Evolutionary conservation across 2,329 filamentous ascomycete species (phyloP), one percentile per base, ranked within the genome.

Genomic region (Gaeumannomyces tritici): DNA sequence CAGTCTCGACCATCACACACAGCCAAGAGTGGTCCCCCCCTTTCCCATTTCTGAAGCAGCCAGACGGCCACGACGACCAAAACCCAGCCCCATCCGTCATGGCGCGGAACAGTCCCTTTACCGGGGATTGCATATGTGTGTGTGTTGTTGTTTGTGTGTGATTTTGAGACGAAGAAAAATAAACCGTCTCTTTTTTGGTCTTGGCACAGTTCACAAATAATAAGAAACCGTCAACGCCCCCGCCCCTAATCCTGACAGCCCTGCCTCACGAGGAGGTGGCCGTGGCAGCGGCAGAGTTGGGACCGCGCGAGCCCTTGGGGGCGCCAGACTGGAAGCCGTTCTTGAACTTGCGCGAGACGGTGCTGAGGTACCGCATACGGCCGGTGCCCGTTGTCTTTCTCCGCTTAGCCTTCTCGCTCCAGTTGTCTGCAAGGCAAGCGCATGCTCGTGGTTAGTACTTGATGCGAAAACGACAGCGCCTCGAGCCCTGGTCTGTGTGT

Each of bases 321-420:
- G 84, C 80, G 76, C 95, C 95, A 71, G 82, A 86, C 84, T 90
- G 93, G 91, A 99, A 99, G 73, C 92, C 93, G 83, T 99, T 99
- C 85, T 89, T 91, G 88, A 96, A 96, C 82, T 87, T 87, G 79
- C 95, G 89, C 77, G 92, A 84, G 77, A 99, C 88, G 74, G 85
- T 86, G 86, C 96, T 96, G 78, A 99, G 86, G 83, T 93, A 91
- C 77, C 91, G 88, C 89, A 93, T 95, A 80, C 95, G 91, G 80
- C 95, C 95, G 76, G 91, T 93, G 75, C 95, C 95, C 78, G 90
- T 93, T 76, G 93, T 97, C 93, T 97, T 98, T 89, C 95, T 96
- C 81, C 95, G 87, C 91, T 98, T 98, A 74, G 93, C 93, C 90
- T 99, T 99, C 88, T 98, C 93, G 80, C 90, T 87, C 95, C 95